Conservation (phyloP, 768 basidiomycete species). For the Collybiopsis luxurians region DNA sequence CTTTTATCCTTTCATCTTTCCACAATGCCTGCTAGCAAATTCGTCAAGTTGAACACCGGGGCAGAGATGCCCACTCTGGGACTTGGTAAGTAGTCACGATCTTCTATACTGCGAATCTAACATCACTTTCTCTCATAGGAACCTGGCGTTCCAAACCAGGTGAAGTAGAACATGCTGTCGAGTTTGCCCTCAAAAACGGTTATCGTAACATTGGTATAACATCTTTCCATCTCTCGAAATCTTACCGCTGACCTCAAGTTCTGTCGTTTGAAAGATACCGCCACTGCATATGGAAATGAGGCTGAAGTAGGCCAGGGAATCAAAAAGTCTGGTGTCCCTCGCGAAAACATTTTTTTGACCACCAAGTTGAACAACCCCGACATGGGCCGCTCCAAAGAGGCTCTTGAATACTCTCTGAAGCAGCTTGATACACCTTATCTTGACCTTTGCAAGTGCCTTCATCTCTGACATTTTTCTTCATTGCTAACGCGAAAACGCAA, state of each 20-base stretch:
- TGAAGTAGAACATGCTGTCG: constrained; percentile 70
- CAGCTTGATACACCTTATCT: constrained; percentile 73
- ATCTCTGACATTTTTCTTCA: not conserved
- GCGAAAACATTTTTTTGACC: constrained; percentile 77
- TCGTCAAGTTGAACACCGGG: constrained; percentile 72
- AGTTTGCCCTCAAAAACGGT: constrained; percentile 67
- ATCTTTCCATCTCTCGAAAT: no score
- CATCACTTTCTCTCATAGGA: constrained; percentile 33
- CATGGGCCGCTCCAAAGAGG: constrained; percentile 55
- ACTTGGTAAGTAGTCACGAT: constrained; percentile 42
- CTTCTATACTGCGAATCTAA: not conserved
- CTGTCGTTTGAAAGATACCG: constrained; percentile 43
- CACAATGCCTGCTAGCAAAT: constrained; percentile 46
- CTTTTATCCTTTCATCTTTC: not conserved
- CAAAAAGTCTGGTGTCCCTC: constrained; percentile 67
- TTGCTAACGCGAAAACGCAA: no score
- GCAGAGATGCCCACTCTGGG: constrained; percentile 74
- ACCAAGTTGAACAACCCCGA: constrained; percentile 67
- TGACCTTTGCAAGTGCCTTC: constrained; percentile 59
- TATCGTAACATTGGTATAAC: constrained; percentile 56
- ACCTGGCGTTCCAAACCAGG: constrained; percentile 79
- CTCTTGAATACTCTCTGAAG: constrained; percentile 67
- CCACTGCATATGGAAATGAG: constrained; percentile 71
- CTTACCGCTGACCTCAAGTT: no score
- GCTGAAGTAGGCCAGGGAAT: constrained; percentile 81